phyloP scores from a whole-genome alignment of 345 rosid genomes.

The Linum tenue region DNA sequence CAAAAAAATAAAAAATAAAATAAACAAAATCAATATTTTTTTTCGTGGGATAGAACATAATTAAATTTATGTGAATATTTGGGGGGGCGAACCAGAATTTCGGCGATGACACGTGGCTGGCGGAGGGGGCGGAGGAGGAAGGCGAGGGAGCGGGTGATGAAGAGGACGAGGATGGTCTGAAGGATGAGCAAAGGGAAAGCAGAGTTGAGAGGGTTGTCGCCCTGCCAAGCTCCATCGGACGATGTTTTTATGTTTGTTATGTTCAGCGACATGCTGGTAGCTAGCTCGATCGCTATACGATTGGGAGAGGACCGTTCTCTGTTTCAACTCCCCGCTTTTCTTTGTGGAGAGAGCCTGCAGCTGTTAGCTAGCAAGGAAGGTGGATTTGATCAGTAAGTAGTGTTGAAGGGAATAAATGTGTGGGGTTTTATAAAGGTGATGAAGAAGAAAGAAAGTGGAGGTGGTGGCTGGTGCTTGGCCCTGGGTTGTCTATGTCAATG shows the following conservation, averaged over 20 bases:
- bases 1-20: neutral
- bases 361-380: no score
- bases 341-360: no score
- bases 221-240: slow-evolving; percentile 39
- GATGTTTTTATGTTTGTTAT: slow-evolving; percentile 20
- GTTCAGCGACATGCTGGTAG: slow-evolving; percentile 1
- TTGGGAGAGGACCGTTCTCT: no score
- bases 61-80: no score
- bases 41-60: no score
- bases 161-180: slow-evolving; percentile 22
- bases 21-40: neutral
- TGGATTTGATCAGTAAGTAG: neutral
- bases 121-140: slow-evolving; percentile 28
- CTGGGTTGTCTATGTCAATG: neutral
- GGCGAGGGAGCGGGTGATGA: slow-evolving; percentile 26
- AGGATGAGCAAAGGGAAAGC: slow-evolving; percentile 27
- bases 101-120: slow-evolving; percentile 38
- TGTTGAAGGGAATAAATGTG: neutral
- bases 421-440: neutral
- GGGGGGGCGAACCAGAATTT: slow-evolving; percentile 22
- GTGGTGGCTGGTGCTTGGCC: neutral
- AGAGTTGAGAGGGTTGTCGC: slow-evolving; percentile 36
- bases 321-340: no score
- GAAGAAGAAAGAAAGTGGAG: neutral
- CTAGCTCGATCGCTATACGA: no score